phyloP scores from a whole-genome alignment of 805 yeast species.

The Spathaspora hagerdaliae region DNA sequence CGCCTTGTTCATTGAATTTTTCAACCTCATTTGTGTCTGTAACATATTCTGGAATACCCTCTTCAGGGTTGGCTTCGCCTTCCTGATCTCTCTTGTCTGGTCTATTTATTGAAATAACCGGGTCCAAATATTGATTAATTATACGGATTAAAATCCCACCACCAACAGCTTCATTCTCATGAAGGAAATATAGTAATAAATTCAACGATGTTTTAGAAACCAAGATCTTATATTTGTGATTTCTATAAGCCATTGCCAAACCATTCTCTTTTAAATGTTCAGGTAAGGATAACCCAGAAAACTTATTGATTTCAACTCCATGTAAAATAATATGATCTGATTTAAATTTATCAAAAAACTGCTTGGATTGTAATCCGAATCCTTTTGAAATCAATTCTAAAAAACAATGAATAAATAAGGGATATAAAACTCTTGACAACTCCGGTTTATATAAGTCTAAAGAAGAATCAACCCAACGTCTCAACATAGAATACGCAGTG shows the following conservation, averaged over 20 bases:
- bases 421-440: conserved; percentile 76
- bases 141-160: conserved; percentile 83
- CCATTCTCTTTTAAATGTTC: conserved; percentile 83
- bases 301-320: conserved; percentile 66
- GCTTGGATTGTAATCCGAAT: conserved; percentile 57
- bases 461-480: conserved; percentile 88
- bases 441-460: conserved; percentile 90
- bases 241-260: conserved; percentile 69
- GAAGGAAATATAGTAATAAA: conserved; percentile 76
- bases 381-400: conserved; percentile 72
- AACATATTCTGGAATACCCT: conserved; percentile 47
- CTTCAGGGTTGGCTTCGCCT: conserved; percentile 48
- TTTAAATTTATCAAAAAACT: conserved; percentile 71
- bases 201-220: conserved; percentile 84
- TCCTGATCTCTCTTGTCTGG: conserved; percentile 39
- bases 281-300: conserved; percentile 70
- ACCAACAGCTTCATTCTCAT: conserved; percentile 89
- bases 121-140: conserved; percentile 76
- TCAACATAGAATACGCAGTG: conserved; percentile 76
- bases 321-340: conserved; percentile 73
- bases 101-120: conserved; percentile 38
- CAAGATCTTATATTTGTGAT: conserved; percentile 67
- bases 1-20: conserved; percentile 63
- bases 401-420: conserved; percentile 87
- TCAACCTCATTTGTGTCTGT: conserved; percentile 48